Percentiles rank a stretch among this genome's conserved stretches.
These are phyloP conservation scores for Arctostaphylos glauca DNA, from an alignment of 148 eudicot species.

Conservation along the genomic window DNA sequence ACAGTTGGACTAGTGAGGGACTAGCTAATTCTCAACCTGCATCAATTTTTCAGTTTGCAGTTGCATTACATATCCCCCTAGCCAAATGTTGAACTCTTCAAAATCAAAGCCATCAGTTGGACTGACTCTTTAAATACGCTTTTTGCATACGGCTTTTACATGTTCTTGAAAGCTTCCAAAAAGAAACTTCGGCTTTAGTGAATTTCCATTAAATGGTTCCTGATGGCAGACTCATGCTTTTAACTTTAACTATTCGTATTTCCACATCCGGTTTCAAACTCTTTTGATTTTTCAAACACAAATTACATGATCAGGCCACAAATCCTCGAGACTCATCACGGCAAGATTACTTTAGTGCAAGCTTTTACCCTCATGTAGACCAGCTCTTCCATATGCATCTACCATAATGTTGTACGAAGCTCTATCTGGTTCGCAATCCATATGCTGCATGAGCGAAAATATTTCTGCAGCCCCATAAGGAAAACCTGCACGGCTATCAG, in stretches of 20 bases:
- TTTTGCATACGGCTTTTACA: neutral
- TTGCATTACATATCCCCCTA: neutral
- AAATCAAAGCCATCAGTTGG: neutral
- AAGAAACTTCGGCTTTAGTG: neutral
- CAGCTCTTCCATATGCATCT: slow-evolving; percentile 90
- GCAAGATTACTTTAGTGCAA: neutral
- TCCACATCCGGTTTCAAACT: neutral
- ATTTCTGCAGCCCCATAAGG: slow-evolving; percentile 82
- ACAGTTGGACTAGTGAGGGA: neutral
- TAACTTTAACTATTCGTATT: neutral
- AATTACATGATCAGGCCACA: neutral
- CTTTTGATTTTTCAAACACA: neutral
- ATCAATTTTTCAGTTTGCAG: neutral
- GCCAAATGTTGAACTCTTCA: neutral
- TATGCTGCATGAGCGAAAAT: slow-evolving; percentile 82
- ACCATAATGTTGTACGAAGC: slow-evolving; percentile 89
- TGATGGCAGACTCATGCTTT: neutral
- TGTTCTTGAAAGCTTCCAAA: neutral
- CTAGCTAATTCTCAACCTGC: neutral
- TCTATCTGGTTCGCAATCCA: slow-evolving; percentile 86
- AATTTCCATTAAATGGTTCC: neutral
- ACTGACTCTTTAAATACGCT: neutral
- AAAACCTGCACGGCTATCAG: slow-evolving; percentile 72
- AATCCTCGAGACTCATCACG: neutral
- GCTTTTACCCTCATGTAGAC: slow-evolving; percentile 59